phyloP scores from a whole-genome alignment of 169 alveolate species.

The Eimeria brunetti region DNA sequence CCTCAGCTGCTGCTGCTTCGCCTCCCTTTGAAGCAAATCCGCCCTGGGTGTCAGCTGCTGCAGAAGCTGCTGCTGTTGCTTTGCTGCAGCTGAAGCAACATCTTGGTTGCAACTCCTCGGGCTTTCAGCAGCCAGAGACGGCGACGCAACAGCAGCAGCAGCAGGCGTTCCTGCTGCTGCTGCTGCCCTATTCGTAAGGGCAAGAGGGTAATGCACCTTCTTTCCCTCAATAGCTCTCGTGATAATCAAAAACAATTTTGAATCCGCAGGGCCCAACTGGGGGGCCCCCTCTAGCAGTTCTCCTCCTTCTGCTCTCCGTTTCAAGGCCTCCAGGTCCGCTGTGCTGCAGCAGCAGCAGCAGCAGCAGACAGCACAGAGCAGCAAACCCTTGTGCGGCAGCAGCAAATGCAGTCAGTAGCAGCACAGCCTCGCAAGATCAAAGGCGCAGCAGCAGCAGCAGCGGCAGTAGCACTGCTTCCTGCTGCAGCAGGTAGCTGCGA shows the following conservation, averaged over 20 bases:
- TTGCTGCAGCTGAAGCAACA: neutral
- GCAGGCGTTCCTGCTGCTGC: neutral
- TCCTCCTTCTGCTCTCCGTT: constrained; percentile 3
- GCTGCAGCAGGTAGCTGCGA: too few relatives aligned
- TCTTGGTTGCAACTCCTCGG: neutral
- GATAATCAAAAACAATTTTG: constrained; percentile 1
- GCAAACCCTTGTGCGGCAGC: neutral
- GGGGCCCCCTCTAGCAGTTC: neutral
- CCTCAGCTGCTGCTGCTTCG: neutral
- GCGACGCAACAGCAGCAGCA: neutral
- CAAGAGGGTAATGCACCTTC: constrained; percentile 9
- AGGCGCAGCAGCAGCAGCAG: too few relatives aligned
- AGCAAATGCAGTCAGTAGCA: neutral
- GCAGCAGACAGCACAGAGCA: neutral
- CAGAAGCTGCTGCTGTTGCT: neutral
- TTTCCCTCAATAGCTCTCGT: constrained; percentile 20
- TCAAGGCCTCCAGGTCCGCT: constrained; percentile 27
- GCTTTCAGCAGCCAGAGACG: neutral
- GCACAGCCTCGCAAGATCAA: neutral
- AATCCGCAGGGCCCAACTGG: neutral
- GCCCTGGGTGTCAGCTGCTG: constrained; percentile 3
- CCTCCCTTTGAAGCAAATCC: neutral
- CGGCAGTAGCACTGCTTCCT: neutral
- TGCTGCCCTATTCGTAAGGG: constrained; percentile 5
- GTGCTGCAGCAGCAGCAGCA: neutral